Evolutionary conservation across 2,329 filamentous ascomycete genomes (phyloP), one percentile per base, ranked within the genome.

Genomic region (Apiospora rasikravindrae): DNA sequence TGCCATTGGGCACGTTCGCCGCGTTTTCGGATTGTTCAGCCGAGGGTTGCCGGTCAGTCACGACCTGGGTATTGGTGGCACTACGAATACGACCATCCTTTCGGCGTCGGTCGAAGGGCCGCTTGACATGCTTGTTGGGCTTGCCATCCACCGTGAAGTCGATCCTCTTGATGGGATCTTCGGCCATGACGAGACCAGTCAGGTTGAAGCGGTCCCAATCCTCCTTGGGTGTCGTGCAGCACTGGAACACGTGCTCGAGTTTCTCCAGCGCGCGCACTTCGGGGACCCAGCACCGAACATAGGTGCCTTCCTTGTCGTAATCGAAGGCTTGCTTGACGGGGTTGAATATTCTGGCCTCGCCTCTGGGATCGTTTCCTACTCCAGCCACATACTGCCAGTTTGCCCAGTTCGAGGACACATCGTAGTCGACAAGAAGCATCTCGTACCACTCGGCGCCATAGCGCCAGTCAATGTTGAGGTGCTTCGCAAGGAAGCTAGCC

Each of bases 381-480:
- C 93, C 93, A 0, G 93, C 88, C 0, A 94, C 89, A 73, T 96
- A 96, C 80, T 95, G 93, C 93, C 93, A 95, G 77, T 94, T 95
- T 13, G 90, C 90, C 93, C 93, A 96, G 76, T 95, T 95, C 73
- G 88, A 92, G 19, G 88, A 90, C 0, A 93, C 87, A 76, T 96
- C 93, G 78, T 95, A 94, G 79, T 96, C 94, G 42, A 92, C 85
- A 3, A 95, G 85, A 78, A 93, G 84, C 78, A 88, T 89, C 79
- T 96, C 93, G 78, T 95, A 96, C 92, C 92, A 96, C 79, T 95
- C 93, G 0, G 93, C 94, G 0, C 93, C 94, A 19, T 93, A 86
- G 0, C 93, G 88, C 94, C 94, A 96, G 80, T 96, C 93, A 29
- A 96, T 90, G 1, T 87, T 86, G 3, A 95, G 84, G 73, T 94